Percentiles rank a stretch among this genome's conserved stretches.
Conservation (phyloP, 2,329 filamentous ascomycete species). For the Colletotrichum tropicicola region DNA sequence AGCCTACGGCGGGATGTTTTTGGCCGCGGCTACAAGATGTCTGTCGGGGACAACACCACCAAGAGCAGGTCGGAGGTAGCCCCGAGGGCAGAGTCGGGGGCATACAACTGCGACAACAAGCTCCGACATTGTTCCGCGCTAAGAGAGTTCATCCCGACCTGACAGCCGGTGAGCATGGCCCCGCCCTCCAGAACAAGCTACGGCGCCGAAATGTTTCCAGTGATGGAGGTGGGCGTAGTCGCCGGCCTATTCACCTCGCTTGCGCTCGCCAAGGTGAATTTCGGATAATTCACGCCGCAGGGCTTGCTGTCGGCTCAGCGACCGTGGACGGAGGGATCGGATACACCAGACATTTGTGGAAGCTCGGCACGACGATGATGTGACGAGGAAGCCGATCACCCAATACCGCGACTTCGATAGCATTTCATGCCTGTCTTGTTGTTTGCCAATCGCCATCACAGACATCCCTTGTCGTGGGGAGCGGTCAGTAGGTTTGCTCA, state of each 20-base stretch:
- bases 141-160: background rate
- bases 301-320: background rate
- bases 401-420: background rate
- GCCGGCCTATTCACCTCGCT: background rate
- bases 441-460: background rate
- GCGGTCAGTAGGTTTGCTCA: background rate
- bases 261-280: background rate
- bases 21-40: background rate
- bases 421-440: no score
- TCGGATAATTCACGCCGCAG: background rate
- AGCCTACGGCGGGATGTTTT: background rate
- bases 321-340: background rate
- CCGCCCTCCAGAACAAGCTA: background rate
- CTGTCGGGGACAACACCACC: background rate
- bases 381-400: background rate
- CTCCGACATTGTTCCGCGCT: background rate
- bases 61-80: constrained; percentile 1
- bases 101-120: background rate
- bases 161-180: background rate
- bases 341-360: constrained; percentile 7
- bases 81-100: background rate
- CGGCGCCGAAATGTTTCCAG: background rate
- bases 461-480: background rate
- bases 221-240: background rate
- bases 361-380: constrained; percentile 13